Evolutionary conservation across 306 rosid genomes (phyloP).

Genomic region (Cucurbita argyrosperma): DNA sequence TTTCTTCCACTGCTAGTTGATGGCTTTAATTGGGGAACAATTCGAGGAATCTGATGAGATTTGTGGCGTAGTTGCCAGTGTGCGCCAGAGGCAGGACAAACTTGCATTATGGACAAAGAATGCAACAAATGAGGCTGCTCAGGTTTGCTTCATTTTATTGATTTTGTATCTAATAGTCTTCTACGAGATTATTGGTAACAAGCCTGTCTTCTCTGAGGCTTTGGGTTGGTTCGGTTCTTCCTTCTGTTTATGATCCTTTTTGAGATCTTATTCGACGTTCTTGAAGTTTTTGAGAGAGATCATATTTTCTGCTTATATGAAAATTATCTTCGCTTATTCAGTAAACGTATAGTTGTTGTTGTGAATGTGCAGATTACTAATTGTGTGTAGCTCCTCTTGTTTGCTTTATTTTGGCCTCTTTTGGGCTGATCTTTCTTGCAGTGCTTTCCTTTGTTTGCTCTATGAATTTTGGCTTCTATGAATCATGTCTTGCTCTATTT

Average conservation of each 20-base stretch:
- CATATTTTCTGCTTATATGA: not conserved
- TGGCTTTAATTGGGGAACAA: constrained; percentile 97
- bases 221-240: not conserved
- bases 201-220: not conserved
- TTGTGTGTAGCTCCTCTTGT: not conserved
- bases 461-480: not conserved
- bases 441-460: not conserved
- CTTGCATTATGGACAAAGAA: constrained; percentile 88
- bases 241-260: not conserved
- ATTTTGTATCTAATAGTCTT: not conserved
- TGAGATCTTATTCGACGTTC: not conserved
- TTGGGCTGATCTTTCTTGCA: not conserved
- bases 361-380: not conserved
- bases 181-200: not conserved
- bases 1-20: constrained; percentile 31
- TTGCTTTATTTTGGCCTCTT: not conserved
- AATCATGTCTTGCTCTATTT: not conserved
- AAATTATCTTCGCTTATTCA: not conserved
- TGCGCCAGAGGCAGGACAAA: constrained; percentile 85
- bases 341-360: not conserved
- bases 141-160: constrained; percentile 28
- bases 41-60: constrained; percentile 80
- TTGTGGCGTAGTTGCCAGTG: constrained; percentile 92
- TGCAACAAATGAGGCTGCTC: constrained; percentile 87
- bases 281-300: not conserved